These are phyloP conservation scores for Saccharomycopsis babjevae DNA, from an alignment of 805 yeast genomes.

Conservation along the genomic window DNA sequence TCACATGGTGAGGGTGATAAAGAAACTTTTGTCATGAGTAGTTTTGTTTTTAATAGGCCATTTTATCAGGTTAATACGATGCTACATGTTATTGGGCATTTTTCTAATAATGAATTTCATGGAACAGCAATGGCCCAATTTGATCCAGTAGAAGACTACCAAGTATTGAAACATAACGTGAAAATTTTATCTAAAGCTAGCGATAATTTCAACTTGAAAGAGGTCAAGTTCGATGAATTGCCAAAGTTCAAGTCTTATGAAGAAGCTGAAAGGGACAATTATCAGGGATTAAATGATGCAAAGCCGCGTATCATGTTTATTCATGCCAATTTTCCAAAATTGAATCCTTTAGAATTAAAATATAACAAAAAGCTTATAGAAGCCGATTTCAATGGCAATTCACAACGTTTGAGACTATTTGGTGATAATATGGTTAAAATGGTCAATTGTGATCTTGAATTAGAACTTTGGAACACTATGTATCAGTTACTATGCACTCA, in stretches of 20 bases:
- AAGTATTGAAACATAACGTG: conserved; percentile 23
- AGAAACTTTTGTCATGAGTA: conserved; percentile 50
- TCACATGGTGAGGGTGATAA: conserved; percentile 49
- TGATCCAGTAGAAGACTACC: conserved; percentile 44
- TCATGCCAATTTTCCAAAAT: conserved; percentile 59
- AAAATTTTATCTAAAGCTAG: conserved; percentile 3
- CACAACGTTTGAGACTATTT: conserved; percentile 43
- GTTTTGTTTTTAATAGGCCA: conserved; percentile 47
- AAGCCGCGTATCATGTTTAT: conserved; percentile 38
- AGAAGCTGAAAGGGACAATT: conserved; percentile 15
- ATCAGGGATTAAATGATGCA: conserved; percentile 14
- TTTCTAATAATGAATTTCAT: conserved; percentile 20
- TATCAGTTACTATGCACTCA: conserved; percentile 42
- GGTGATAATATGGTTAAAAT: conserved; percentile 45
- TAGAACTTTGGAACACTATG: conserved; percentile 52
- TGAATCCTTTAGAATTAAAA: conserved; percentile 49
- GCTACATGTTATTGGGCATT: conserved; percentile 46
- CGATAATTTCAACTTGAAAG: conserved; percentile 7
- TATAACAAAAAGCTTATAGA: conserved; percentile 25
- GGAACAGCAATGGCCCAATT: conserved; percentile 52
- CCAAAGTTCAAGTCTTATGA: conserved; percentile 12
- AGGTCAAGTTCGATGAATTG: conserved; percentile 7
- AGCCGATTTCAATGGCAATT: conserved; percentile 30
- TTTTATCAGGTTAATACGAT: conserved; percentile 52
- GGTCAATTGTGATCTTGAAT: conserved; percentile 48